Conservation (phyloP, 768 basidiomycete species). For the Clathrus columnatus region DNA sequence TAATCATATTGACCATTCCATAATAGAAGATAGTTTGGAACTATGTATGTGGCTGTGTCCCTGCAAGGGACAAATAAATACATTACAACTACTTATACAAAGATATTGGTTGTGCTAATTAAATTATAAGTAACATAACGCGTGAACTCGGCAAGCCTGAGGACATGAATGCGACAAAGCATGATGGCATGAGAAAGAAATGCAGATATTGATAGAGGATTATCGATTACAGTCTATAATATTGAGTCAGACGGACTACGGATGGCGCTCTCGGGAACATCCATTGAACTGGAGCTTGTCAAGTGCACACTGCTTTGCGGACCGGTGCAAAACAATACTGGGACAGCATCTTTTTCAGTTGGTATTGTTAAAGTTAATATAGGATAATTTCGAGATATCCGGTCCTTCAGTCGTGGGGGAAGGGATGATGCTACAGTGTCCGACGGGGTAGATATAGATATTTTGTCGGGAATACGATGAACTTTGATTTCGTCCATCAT, state of each 20-base stretch:
- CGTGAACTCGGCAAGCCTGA: no score
- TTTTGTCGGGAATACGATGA: neutral
- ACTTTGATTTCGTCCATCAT: neutral
- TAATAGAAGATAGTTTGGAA: no score
- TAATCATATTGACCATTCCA: no score
- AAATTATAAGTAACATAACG: no score
- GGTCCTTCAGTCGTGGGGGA: neutral
- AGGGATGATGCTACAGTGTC: neutral
- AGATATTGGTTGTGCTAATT: no score
- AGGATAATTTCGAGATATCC: neutral
- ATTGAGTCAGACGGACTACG: neutral
- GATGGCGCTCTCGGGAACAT: neutral
- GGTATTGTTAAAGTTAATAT: neutral
- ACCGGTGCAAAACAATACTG: neutral
- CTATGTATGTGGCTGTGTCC: no score
- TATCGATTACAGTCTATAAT: no score
- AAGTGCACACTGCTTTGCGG: neutral
- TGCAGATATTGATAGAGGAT: no score
- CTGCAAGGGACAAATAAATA: no score
- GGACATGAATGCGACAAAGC: no score
- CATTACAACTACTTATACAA: no score
- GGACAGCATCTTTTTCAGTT: neutral
- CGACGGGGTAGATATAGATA: neutral
- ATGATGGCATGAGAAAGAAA: no score
- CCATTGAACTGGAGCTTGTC: neutral